These are phyloP conservation scores for Skeletonema tropicum DNA, from an alignment of 108 stramenopile species.

Conservation along the genomic window DNA sequence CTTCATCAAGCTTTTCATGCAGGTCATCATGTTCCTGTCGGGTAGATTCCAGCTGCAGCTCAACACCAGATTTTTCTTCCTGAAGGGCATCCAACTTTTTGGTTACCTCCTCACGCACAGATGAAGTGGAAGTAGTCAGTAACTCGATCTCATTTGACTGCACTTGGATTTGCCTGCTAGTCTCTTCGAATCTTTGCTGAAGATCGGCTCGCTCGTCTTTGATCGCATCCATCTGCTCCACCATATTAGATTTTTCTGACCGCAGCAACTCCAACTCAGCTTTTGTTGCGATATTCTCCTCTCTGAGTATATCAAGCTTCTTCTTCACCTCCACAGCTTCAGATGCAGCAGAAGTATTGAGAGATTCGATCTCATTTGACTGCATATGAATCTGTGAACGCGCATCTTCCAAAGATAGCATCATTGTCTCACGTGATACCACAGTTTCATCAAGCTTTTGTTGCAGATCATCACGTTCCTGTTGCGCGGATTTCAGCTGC, in stretches of 20 bases:
- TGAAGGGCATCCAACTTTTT: no score
- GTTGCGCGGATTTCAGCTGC: not conserved
- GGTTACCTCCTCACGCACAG: no score
- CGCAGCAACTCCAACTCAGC: not conserved
- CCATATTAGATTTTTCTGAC: not conserved
- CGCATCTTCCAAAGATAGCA: not conserved
- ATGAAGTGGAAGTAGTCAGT: no score
- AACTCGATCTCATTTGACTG: not conserved
- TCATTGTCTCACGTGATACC: not conserved
- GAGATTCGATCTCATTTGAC: not conserved
- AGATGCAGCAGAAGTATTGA: not conserved
- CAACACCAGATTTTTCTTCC: slow-evolving; percentile 2
- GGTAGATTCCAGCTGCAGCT: not conserved
- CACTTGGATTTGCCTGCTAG: not conserved
- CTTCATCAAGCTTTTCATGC: not conserved
- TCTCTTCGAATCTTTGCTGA: not conserved
- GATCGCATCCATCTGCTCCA: not conserved
- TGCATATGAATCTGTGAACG: not conserved
- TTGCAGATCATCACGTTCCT: not conserved
- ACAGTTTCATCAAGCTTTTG: not conserved
- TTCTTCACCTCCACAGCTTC: not conserved
- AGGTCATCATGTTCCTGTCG: not conserved
- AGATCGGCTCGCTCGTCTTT: not conserved
- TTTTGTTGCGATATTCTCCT: not conserved
- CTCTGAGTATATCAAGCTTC: not conserved